Base-by-base conservation (phyloP, 495 filamentous ascomycete species). In the Pseudevernia furfuracea region DNA sequence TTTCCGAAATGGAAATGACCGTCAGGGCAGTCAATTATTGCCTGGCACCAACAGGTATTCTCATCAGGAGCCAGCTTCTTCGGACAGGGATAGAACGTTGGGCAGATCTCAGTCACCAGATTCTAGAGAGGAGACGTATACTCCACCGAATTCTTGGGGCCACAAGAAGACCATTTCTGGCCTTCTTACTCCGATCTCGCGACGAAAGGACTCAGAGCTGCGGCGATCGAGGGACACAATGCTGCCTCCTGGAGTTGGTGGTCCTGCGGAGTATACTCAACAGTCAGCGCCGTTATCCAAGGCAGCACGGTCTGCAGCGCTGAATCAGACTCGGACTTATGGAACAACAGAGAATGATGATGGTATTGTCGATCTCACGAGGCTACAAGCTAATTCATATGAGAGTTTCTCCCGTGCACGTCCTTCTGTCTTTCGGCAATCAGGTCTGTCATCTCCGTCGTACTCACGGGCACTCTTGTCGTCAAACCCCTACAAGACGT, bases 331-430 rank as follows among this genome's bases (percentile, higher is more conserved):
- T 48, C 41, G 49, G 28, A 8, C 2, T 2, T 34, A 46, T n/a
- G 19, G 19, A 9, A 10, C 25, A 11, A 41, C 28, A 41, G 11
- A 56, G 17, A 5, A 43, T 15, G 49, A 63, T 11, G 3, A 25
- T 25, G 5, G 21, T 23, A 4, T 58, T 48, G 14, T 63, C 38
- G 61, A 63, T 58, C 52, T 63, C 37, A 44, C 61, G 44, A 57
- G 32, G 52, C 39, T 30, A 28, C 10, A 25, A 32, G 30, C 58
- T 17, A 15, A 21, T n/a, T 15, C 12, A 15, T 5, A 44, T 10
- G 21, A 19, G 14, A 32, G 11, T 25, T 43, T 17, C 49, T 28
- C 49, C 19, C 1, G 17, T 34, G 25, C 1, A 7, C 39, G 8
- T 14, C 21, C 58, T 46, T 60, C 39, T 44, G 4, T 34, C 12